Base-by-base conservation (phyloP, 352 stramenopile genomes). In the Pythium brachiatum region DNA sequence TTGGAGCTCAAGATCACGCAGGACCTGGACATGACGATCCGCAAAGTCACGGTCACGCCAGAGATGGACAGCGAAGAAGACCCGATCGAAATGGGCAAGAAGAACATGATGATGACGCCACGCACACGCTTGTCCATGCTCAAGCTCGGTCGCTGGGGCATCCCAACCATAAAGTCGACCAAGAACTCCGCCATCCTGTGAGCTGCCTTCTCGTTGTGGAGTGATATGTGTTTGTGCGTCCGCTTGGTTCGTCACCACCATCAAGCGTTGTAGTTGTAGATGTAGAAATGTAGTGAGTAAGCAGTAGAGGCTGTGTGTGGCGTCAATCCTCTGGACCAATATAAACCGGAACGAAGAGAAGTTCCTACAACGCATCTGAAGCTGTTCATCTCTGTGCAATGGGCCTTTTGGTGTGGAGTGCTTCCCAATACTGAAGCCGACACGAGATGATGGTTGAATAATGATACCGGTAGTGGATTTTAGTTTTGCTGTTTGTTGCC, bases 1-100 rank as follows among this genome's bases (percentile, higher is more conserved):
- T 72, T 92, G 9, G 80, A 92, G 62, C 68, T 76, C 31, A 86
- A 85, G 69, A 55, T 92, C 47, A 77, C 74, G 9, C 61, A 69
- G 32, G 69, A 72, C 23, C 62, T 83, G 26, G 68, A 82, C 15
- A 67, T 70, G 16, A 59, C 65, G 46, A 68, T 92, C 53, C 73
- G 80, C 62, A 88, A 86, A 61, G 62, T 83, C 43, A 73, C 68
- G n/a, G 41, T 76, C 21, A 72, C 68, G 39, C 72, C 68, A 12
- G 74, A 82, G 43, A 65, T 62, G 50, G 60, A 70, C 51, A 50
- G 51, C 11, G 63, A 66, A 15, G 13, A 41, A 15, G 41, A 69
- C 15, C 21, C 61, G 21, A 39, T 57, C 38, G 47, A 66, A 21
- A 44, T 62, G 26, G 44, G 58, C 44, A 69, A 67, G 61, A 61